Percentiles rank a stretch among this genome's conserved stretches.
Conservation (phyloP, 1,284 basidiomycete species). For the Fomes fomentarius region DNA sequence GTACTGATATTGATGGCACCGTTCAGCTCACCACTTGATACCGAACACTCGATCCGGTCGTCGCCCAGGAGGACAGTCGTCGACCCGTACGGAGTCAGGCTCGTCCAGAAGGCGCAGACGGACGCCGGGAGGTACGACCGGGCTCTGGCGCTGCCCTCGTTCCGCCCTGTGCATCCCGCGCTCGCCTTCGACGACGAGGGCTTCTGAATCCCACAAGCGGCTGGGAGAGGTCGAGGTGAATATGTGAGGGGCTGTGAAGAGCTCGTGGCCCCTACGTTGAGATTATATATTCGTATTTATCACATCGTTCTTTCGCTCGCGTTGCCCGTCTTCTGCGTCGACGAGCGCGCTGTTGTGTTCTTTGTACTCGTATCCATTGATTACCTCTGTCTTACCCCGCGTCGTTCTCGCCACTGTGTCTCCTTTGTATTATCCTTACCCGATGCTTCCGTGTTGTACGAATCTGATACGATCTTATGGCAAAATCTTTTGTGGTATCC, state of each 20-base stretch:
- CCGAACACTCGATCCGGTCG: not conserved
- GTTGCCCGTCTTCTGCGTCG: not conserved
- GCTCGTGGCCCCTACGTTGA: not conserved
- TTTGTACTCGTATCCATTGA: too few species aligned
- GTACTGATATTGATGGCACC: not conserved
- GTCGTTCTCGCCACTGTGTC: too few species aligned
- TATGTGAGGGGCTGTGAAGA: not conserved
- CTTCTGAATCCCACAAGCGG: not conserved
- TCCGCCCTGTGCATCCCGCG: not conserved
- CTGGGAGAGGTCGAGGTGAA: not conserved
- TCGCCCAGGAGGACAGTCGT: not conserved
- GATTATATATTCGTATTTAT: slow-evolving; percentile 6
- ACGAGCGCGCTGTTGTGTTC: not conserved
- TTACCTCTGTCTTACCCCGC: too few species aligned
- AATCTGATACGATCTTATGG: too few species aligned
- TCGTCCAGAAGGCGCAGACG: not conserved
- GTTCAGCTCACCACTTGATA: not conserved
- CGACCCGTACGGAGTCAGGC: not conserved
- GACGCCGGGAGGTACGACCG: not conserved
- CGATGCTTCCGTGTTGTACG: too few species aligned
- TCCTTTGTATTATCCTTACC: too few species aligned
- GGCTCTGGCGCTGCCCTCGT: not conserved
- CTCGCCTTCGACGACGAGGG: slow-evolving; percentile 1
- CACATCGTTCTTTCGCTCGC: not conserved
- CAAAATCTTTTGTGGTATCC: too few species aligned